phyloP scores from a whole-genome alignment of 2,329 filamentous ascomycete species.

The Cladobotryum protrusum region DNA sequence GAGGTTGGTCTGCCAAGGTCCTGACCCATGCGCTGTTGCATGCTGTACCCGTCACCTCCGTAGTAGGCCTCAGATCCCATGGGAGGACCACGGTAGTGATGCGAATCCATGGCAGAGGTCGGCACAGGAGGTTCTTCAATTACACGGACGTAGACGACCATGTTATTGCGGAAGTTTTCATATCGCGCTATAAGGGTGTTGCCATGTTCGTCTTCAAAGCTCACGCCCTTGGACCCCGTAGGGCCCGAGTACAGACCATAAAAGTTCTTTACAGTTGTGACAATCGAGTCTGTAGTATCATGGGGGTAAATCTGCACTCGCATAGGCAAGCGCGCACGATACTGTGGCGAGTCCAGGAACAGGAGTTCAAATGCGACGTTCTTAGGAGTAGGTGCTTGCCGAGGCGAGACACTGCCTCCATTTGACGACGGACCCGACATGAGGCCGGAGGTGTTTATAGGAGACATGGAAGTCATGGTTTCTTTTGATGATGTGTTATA shows the following conservation, averaged over 20 bases:
- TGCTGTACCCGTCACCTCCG: slow-evolving; percentile 46
- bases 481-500: slow-evolving; percentile 20
- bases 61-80: slow-evolving; percentile 46
- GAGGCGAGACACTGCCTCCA: slow-evolving; percentile 42
- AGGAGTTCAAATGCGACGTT: slow-evolving; percentile 75
- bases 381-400: slow-evolving; percentile 51
- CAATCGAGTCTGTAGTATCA: slow-evolving; percentile 95
- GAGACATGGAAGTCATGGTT: slow-evolving; percentile 44
- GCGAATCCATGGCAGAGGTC: slow-evolving; percentile 44
- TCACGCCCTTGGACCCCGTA: slow-evolving; percentile 69
- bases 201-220: slow-evolving; percentile 86
- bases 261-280: slow-evolving; percentile 98
- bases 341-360: slow-evolving; percentile 60
- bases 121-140: slow-evolving; percentile 53
- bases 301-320: slow-evolving; percentile 88
- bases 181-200: slow-evolving; percentile 92
- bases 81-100: slow-evolving; percentile 46
- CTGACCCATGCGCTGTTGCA: slow-evolving; percentile 51
- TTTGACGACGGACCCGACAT: slow-evolving; percentile 31
- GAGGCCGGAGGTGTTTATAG: slow-evolving; percentile 30
- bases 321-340: slow-evolving; percentile 72
- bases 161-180: slow-evolving; percentile 89
- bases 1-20: slow-evolving; percentile 63
- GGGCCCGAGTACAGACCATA: slow-evolving; percentile 85
- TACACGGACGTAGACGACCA: slow-evolving; percentile 88